Percentiles rank a stretch among this genome's conserved stretches.
These are phyloP conservation scores for Hymenoscyphus infarciens DNA, from an alignment of 2,329 filamentous ascomycete genomes.

Conservation along the genomic window DNA sequence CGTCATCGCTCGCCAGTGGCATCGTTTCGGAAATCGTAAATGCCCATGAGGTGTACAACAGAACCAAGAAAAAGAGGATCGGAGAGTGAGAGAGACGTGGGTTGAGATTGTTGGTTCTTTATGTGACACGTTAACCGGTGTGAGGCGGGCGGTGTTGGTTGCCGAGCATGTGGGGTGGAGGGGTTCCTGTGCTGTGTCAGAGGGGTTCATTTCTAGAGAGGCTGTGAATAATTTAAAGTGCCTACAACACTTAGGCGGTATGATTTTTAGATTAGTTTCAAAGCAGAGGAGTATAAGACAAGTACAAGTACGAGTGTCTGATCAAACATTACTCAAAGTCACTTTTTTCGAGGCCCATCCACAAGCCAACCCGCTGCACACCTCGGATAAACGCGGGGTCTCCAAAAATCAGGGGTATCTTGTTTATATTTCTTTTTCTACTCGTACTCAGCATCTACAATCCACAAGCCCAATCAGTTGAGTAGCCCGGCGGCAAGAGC, in stretches of 20 bases:
- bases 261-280: not conserved
- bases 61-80: conserved; percentile 1
- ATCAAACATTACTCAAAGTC: not conserved
- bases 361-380: not conserved
- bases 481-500: conserved; percentile 71
- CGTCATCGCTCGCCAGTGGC: conserved; percentile 28
- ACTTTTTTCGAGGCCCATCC: not conserved
- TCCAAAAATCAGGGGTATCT: conserved; percentile 20
- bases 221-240: not conserved
- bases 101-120: conserved; percentile 1
- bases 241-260: not conserved
- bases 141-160: not conserved
- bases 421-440: conserved; percentile 8
- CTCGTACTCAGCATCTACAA: not conserved
- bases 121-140: conserved; percentile 2
- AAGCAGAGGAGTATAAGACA: not conserved
- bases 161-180: conserved; percentile 4
- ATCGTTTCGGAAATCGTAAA: conserved; percentile 26
- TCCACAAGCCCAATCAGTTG: conserved; percentile 35
- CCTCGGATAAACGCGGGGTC: conserved; percentile 2
- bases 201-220: not conserved
- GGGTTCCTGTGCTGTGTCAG: conserved; percentile 1
- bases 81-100: not conserved
- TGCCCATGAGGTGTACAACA: conserved; percentile 21
- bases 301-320: not conserved